Base-by-base conservation (phyloP, 73 alveolate genomes). In the Paramecium primaurelia region DNA sequence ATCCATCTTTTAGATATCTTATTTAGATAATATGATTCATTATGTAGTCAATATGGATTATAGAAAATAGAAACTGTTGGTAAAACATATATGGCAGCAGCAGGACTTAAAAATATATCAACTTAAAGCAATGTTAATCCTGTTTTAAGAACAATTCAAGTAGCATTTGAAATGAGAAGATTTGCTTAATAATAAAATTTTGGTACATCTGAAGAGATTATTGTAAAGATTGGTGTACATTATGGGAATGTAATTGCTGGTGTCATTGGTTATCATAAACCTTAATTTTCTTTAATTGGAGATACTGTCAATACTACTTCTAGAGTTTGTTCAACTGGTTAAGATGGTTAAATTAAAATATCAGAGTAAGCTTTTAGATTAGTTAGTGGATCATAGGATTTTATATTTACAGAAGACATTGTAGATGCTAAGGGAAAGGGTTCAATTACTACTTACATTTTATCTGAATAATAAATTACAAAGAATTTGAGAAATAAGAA, bases 61-160 rank as follows among this genome's bases (percentile, higher is more conserved):
- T 22, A 92, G 34, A 93, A 93, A 58, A 71, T 93, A 4, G 96
- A 93, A 71, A 93, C 96, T 0, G 96, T 93, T 11, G 96, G 96
- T 26, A 93, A 93, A 90, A 93, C 96, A 6, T 93, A 93, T 25
- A 93, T 93, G 96, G 96, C 96, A 34, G 93, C 94, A 59, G 96
- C 94, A 49, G 96, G 96, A 59, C 36, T 87, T 16, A 90, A 42
- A 34, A 34, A 73, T 54, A 14, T 40, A n/a, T 37, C 51, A 12
- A 9, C 71, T 44, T 47, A 80, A 49, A 47, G 20, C 16, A 45
- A 20, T 11, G 75, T 49, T 2, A 80, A 47, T 26, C 91, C 91
- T 16, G 91, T 80, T 2, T 36, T 80, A 4, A 42, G 75, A 47
- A 28, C 71, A 18, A 49, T 80, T 26, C 45, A 80, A 26, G 75